phyloP scores from a whole-genome alignment of 768 basidiomycete genomes.

The Kwoniella shandongensis region DNA sequence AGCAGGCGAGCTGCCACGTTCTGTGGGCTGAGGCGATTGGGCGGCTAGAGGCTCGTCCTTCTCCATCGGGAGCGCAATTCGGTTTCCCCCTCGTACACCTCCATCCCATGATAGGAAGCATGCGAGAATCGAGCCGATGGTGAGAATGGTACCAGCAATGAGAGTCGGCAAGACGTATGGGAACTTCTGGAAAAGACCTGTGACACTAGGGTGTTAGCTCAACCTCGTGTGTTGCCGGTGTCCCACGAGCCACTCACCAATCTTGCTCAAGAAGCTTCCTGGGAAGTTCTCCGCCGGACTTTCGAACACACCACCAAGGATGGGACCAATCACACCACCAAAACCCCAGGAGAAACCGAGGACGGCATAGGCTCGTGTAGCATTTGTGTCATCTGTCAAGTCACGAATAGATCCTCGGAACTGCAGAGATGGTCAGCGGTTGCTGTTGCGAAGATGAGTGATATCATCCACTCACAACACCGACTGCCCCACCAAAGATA shows the following conservation, averaged over 20 bases:
- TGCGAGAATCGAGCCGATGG: conserved; percentile 77
- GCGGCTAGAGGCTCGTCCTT: conserved; percentile 57
- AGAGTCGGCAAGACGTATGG: conserved; percentile 89
- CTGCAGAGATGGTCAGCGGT: conserved; percentile 11
- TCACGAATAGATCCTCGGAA: conserved; percentile 75
- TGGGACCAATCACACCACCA: conserved; percentile 66
- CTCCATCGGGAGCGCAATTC: conserved; percentile 78
- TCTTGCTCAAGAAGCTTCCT: conserved; percentile 62
- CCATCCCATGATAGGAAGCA: conserved; percentile 90
- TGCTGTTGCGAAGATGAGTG: not conserved
- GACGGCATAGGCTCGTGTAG: conserved; percentile 90
- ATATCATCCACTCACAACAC: conserved; percentile 69
- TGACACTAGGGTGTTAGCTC: not conserved
- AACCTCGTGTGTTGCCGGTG: not conserved
- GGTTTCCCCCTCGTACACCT: conserved; percentile 76
- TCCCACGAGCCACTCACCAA: conserved; percentile 44
- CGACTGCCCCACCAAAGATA: conserved; percentile 88
- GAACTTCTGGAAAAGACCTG: conserved; percentile 68
- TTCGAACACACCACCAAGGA: conserved; percentile 56
- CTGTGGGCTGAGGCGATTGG: conserved; percentile 6
- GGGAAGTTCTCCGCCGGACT: conserved; percentile 84
- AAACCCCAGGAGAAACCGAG: conserved; percentile 97
- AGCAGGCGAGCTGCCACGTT: conserved; percentile 24
- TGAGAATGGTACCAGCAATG: conserved; percentile 72
- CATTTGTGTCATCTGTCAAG: conserved; percentile 88